phyloP scores from a whole-genome alignment of 1,139 yeast species.

The Taphrina confusa region DNA sequence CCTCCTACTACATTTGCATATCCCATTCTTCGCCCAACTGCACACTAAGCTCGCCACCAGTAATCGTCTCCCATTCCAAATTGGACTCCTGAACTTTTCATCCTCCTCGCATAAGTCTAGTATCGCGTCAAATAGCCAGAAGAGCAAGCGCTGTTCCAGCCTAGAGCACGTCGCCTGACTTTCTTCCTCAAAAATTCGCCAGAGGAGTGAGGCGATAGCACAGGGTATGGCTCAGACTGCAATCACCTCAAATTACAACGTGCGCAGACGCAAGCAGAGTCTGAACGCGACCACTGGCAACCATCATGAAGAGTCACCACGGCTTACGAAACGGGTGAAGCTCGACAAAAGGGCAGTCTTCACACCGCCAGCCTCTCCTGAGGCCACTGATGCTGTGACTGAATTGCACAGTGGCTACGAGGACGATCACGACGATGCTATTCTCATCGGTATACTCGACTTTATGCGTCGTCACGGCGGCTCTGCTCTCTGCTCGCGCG shows the following conservation, averaged over 20 bases:
- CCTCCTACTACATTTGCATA: too few species aligned
- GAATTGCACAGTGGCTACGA: constrained; percentile 7
- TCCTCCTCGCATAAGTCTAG: too few species aligned
- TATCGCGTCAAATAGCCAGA: too few species aligned
- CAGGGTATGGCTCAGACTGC: constrained; percentile 24
- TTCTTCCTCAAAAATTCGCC: too few species aligned
- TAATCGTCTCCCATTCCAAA: too few species aligned
- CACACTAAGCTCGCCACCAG: too few species aligned
- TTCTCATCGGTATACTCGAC: constrained; percentile 20
- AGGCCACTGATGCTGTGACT: constrained; percentile 4
- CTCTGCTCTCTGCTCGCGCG: constrained; percentile 25
- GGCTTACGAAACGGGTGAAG: constrained; percentile 12
- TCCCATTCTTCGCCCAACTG: too few species aligned
- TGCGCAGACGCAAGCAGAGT: constrained; percentile 28
- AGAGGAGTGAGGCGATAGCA: too few species aligned
- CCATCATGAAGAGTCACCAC: constrained; percentile 1
- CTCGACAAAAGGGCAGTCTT: constrained; percentile 13
- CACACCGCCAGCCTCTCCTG: constrained; percentile 34
- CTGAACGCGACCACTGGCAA: neutral
- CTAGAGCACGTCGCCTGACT: too few species aligned
- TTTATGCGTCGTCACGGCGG: constrained; percentile 22
- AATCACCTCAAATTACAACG: constrained; percentile 29
- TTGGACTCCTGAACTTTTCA: too few species aligned
- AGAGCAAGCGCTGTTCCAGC: too few species aligned
- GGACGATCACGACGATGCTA: constrained; percentile 28